Base-by-base conservation (phyloP, 345 rosid species). In the Erysimum cheiranthoides region DNA sequence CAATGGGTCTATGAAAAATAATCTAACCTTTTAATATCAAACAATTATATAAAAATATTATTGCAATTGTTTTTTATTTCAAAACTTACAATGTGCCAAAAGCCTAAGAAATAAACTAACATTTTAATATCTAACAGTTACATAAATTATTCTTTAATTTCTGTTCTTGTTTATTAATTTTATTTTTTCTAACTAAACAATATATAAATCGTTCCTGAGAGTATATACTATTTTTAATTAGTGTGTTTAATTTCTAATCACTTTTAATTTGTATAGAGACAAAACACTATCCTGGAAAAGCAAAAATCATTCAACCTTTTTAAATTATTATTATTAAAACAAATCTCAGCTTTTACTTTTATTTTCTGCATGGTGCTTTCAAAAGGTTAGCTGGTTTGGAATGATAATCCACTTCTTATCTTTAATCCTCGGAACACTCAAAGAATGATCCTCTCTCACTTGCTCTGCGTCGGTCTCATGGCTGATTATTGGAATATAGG, bases 311-410 rank as follows among this genome's bases (percentile, higher is more conserved):
- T 54, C 39, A 53, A 53, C 30, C 71, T 63, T 73, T 6, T 0
- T 0, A 32, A 27, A 28, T 42, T 42, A 35, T 25, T 40, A 35
- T 16, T 11, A 32, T 51, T 66, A 39, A 66, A 75, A 58, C 73
- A 67, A 75, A 49, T 59, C 61, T 66, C 61, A 49, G 30, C 61
- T 35, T 74, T 74, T 66, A 9, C 78, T 74, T 74, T 58, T 47
- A 43, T 16, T 58, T 54, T 46, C 50, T 66, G 25, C 45, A 58
- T 66, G 60, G 52, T 66, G 60, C 67, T 58, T 66, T 28, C 39
- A 16, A 49, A 66, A 66, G 38, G 25, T 21, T 21, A 0, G 25
- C 25, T 21, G 25, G 58, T 4, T 25, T 53, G 46, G n/a, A 28
- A 16, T 30, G 27, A 74, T 58, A 53, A 38, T 74, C 52, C 60